Evolutionary conservation across 176 grass and related monocot species (phyloP), one percentile per base, ranked within the genome.

Genomic region (Echinochloa phyllopogon): DNA sequence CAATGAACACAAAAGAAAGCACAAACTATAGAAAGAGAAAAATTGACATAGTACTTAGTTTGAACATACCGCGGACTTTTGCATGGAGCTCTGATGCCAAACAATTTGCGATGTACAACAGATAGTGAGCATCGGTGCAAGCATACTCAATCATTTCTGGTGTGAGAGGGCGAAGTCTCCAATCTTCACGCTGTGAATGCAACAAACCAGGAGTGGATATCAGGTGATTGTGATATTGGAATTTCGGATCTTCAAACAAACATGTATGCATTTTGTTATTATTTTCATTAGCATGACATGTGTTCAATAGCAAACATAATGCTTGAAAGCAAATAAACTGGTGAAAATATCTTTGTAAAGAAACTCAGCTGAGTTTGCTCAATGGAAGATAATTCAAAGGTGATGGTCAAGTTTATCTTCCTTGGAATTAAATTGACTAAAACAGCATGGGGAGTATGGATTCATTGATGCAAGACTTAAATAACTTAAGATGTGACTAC

Each of bases 111-210:
- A 98, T 94, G 85, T 90, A 95, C 79, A 98, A 49, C 58, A 98
- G 74, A 85, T 95, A 98, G 82, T 94, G 93, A 69, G 91, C 96
- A 90, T 98, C 96, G 85, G 57, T 86, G 52, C 87, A 79, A 38
- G 96, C 96, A 86, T 98, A 98, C 65, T 92, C 83, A 80, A 92
- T 77, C 96, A 98, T 98, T 84, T 94, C 89, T 57, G 57, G 15
- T 72, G 87, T 90, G 65, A 98, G 52, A 41, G 96, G 93, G 38
- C 96, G 91, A 78, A 92, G n/a, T 82, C 96, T 95, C 96, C 96
- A 98, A 94, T 98, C 96, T 88, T 93, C 96, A 60, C 87, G 93
- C 96, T 98, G 80, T 42, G 88, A 65, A 23, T 69, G 52, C 53
- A 64, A 65, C 39, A 44, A 84, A 71, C 36, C 42, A 18, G 1